These are phyloP conservation scores for Akanthomyces dipterigenus DNA, from an alignment of 2,329 filamentous ascomycete species.

Conservation along the genomic window DNA sequence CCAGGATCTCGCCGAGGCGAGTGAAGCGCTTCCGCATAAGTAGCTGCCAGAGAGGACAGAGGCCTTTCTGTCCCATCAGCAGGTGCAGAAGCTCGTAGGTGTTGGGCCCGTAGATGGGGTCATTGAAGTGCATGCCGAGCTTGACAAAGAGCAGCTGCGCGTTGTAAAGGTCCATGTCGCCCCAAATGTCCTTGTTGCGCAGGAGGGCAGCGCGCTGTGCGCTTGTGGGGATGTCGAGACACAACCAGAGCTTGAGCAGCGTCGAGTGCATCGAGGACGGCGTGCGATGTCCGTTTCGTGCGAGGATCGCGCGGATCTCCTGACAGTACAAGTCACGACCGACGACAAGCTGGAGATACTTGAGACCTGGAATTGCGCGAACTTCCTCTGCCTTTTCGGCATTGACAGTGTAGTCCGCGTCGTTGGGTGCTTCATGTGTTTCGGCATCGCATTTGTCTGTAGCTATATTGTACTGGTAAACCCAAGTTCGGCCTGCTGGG, in stretches of 20 bases:
- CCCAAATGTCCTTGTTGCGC: constrained; percentile 46
- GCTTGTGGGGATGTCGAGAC: constrained; percentile 60
- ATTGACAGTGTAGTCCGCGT: background rate
- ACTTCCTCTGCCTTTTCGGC: constrained; percentile 21
- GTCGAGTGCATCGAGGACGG: constrained; percentile 40
- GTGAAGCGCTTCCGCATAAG: constrained; percentile 50
- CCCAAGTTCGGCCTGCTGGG: constrained; percentile 42
- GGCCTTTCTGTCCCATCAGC: constrained; percentile 51
- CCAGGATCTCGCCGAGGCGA: constrained; percentile 43
- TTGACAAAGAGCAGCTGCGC: constrained; percentile 63
- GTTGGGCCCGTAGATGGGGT: constrained; percentile 51
- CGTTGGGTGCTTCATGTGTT: background rate
- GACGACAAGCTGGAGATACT: constrained; percentile 62
- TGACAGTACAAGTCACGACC: constrained; percentile 48
- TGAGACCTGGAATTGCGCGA: constrained; percentile 54
- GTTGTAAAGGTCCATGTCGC: constrained; percentile 52
- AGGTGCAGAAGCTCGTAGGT: constrained; percentile 46
- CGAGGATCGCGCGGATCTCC: constrained; percentile 58
- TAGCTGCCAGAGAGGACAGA: constrained; percentile 52
- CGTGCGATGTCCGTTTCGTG: constrained; percentile 49
- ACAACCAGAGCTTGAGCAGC: constrained; percentile 64
- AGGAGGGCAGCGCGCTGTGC: constrained; percentile 47
- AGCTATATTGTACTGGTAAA: constrained; percentile 14
- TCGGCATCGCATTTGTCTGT: too few relatives aligned
- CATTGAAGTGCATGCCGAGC: constrained; percentile 61